Percentiles rank a stretch among this genome's conserved stretches.
These are phyloP conservation scores for Akebia trifoliata DNA, from an alignment of 164 flowering plant genomes.

Conservation along the genomic window DNA sequence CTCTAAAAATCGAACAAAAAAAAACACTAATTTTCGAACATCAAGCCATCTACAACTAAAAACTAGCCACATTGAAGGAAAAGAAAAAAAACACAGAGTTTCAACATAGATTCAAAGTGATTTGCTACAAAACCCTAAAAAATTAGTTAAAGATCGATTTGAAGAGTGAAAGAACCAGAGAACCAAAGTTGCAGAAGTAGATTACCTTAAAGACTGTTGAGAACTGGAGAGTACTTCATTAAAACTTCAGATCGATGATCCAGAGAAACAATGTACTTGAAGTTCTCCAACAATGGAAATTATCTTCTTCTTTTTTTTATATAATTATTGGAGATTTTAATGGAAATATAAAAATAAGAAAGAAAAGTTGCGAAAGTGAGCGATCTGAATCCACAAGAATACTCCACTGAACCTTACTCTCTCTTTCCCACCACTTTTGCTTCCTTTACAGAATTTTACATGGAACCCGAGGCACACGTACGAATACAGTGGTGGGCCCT, in stretches of 20 bases:
- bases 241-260: conserved; percentile 2
- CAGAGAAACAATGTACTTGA: background rate
- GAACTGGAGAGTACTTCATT: background rate
- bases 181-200: background rate
- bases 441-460: too few relatives aligned
- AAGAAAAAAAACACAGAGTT: background rate
- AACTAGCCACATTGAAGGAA: too few relatives aligned
- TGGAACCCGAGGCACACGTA: conserved; percentile 14
- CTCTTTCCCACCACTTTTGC: background rate
- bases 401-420: background rate
- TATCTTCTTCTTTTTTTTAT: background rate
- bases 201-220: background rate
- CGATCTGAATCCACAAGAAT: conserved; percentile 12
- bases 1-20: conserved; percentile 1
- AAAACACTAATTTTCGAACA: background rate
- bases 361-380: background rate
- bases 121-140: too few relatives aligned
- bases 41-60: too few relatives aligned
- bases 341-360: background rate
- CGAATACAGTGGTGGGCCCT: conserved; percentile 15
- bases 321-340: background rate
- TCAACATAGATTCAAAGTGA: too few relatives aligned
- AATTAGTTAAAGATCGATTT: too few relatives aligned
- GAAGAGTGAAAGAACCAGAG: too few relatives aligned
- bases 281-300: conserved; percentile 2